Base-by-base conservation (phyloP, 306 rosid genomes). In the Begonia loranthoides region DNA sequence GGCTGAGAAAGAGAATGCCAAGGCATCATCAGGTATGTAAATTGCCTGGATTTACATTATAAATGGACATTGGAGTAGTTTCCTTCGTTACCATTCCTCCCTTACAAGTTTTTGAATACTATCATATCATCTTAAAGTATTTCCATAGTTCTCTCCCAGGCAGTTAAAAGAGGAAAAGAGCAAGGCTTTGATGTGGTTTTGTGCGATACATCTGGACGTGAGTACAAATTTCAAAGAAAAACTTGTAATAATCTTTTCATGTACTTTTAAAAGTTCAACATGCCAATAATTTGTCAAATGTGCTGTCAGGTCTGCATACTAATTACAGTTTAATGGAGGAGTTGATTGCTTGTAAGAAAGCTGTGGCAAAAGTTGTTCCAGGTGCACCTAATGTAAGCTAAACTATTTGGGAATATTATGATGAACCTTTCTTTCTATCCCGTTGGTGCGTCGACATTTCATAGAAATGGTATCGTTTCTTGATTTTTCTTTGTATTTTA, bases 161-260 rank as follows among this genome's bases (percentile, higher is more conserved):
- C 99, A 60, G 99, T 86, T 50, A 86, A 82, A 73, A 76, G 50
- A 64, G 99, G 99, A 43, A 90, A 90, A 73, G 79, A 76, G 61
- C 70, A 71, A 51, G 88, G 86, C 57, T 82, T 76, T 56, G 99
- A 90, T 68, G 34, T 90, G 19, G 95, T 90, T 52, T 76, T 90
- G 54, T 86, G 95, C 49, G 99, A 90, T 69, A 90, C 99, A 45
- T 90, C 99, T 21, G 95, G 99, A 62, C 94, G 94, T 90, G 66
- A 82, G 99, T 76, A 55, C 45, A 40, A n/a, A 41, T 41, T 41
- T 9, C 13, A 9, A 41, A 43, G 6, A n/a, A n/a, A 10, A 43
- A n/a, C 47, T 28, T 28, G 6, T 43, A 43, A 12, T 10, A 11
- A 46, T 59, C 19, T 33, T 69, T 62, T 54, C 41, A 21, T 55